Evolutionary conservation across 129 eudicot species (phyloP).

Genomic region (Helianthus annuus): HanXRQr2.0-SUNRISE NC_035445.2:91494177-91494676

Average conservation of each 20-base stretch:
- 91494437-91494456: neutral
- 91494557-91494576: constrained; percentile 17
- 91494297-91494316: constrained; percentile 49
- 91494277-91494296: constrained; percentile 25
- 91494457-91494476: constrained; percentile 40
- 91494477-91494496: constrained; percentile 21
- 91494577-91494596: constrained; percentile 63
- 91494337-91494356: constrained; percentile 84
- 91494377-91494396: constrained; percentile 13
- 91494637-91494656: constrained; percentile 40
- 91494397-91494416: constrained; percentile 45
- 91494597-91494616: constrained; percentile 39
- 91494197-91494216: constrained; percentile 39
- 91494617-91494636: constrained; percentile 42
- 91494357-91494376: constrained; percentile 43
- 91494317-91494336: constrained; percentile 83
- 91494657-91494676: constrained; percentile 39
- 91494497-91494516: constrained; percentile 25
- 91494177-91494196: constrained; percentile 28
- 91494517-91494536: constrained; percentile 45
- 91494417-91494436: constrained; percentile 24
- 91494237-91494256: constrained; percentile 28
- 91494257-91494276: constrained; percentile 59
- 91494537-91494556: constrained; percentile 27
- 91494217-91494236: constrained; percentile 13